Evolutionary conservation across 2,329 filamentous ascomycete genomes (phyloP).

Genomic region (Tolypocladium ophioglossoides): DNA sequence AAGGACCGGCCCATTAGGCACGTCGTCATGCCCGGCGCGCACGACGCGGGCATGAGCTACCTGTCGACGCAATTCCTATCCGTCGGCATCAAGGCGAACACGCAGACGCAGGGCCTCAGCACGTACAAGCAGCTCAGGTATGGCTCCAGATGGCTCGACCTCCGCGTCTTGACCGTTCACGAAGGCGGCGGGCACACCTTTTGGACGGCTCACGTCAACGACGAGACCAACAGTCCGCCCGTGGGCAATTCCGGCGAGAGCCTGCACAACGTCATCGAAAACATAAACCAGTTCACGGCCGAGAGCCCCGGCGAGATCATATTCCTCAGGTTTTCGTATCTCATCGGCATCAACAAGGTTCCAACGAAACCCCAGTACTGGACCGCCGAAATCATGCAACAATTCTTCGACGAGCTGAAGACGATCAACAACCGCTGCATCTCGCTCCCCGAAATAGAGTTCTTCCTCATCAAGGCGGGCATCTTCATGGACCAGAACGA

Average conservation of each 20-base stretch:
- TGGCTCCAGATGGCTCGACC: slow-evolving; percentile 36
- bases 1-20: slow-evolving; percentile 29
- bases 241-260: slow-evolving; percentile 34
- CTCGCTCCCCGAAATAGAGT: slow-evolving; percentile 10
- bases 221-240: slow-evolving; percentile 20
- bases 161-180: slow-evolving; percentile 26
- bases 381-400: slow-evolving; percentile 24
- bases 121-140: slow-evolving; percentile 33
- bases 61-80: slow-evolving; percentile 23
- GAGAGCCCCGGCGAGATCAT: slow-evolving; percentile 32
- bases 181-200: slow-evolving; percentile 16
- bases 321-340: slow-evolving; percentile 34
- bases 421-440: slow-evolving; percentile 28
- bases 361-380: slow-evolving; percentile 21
- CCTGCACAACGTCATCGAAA: slow-evolving; percentile 29
- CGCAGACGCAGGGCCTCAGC: slow-evolving; percentile 32
- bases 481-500: slow-evolving; percentile 20
- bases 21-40: slow-evolving; percentile 35
- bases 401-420: slow-evolving; percentile 30
- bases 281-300: slow-evolving; percentile 33
- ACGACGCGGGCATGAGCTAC: slow-evolving; percentile 37
- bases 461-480: slow-evolving; percentile 13
- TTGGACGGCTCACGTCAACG: slow-evolving; percentile 31
- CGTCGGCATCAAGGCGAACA: slow-evolving; percentile 27
- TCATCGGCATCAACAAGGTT: slow-evolving; percentile 27